Percentiles rank a stretch among this genome's conserved stretches.
Evolutionary conservation across 1,284 basidiomycete genomes (phyloP).

Genomic region (Microbotryum silenes-acaulis): DNA sequence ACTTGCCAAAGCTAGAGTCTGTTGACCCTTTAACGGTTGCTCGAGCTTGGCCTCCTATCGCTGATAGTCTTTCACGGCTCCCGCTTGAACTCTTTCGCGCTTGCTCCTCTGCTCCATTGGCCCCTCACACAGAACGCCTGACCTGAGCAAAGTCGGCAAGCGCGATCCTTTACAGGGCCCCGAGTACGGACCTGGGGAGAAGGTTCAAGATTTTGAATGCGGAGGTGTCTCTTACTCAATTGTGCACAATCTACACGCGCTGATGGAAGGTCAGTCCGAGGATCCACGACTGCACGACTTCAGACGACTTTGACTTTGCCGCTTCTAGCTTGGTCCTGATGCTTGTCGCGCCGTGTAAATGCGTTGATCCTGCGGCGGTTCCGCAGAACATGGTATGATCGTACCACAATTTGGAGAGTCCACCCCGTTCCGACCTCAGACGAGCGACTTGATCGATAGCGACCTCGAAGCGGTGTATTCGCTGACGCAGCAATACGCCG

Average conservation of each 20-base stretch:
- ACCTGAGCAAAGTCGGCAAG: slow-evolving; percentile 3
- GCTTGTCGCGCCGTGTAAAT: neutral
- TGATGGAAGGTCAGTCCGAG: slow-evolving; percentile 5
- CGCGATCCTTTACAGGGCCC: slow-evolving; percentile 17
- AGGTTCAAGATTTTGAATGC: slow-evolving; percentile 10
- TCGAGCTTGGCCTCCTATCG: no score
- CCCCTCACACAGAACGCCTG: slow-evolving; percentile 13
- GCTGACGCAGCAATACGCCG: slow-evolving; percentile 11
- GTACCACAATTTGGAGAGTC: slow-evolving; percentile 10
- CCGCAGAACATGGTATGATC: slow-evolving; percentile 15
- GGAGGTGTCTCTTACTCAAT: slow-evolving; percentile 2
- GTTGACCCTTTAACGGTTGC: no score
- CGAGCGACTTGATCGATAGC: slow-evolving; percentile 1
- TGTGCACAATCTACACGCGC: slow-evolving; percentile 22
- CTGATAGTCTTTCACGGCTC: neutral
- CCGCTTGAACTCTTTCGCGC: neutral
- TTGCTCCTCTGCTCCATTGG: neutral
- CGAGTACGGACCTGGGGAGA: slow-evolving; percentile 14
- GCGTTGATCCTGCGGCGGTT: neutral
- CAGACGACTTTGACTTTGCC: neutral
- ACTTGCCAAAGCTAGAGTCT: no score
- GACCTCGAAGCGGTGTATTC: slow-evolving; percentile 14
- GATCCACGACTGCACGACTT: neutral
- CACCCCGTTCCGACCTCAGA: slow-evolving; percentile 17
- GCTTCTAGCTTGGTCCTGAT: neutral